A percentile compares a stretch with the other conserved stretches of the same genome.
Evolutionary conservation across 1,139 yeast genomes (phyloP).

Genomic region (Pichia sp.): DNA sequence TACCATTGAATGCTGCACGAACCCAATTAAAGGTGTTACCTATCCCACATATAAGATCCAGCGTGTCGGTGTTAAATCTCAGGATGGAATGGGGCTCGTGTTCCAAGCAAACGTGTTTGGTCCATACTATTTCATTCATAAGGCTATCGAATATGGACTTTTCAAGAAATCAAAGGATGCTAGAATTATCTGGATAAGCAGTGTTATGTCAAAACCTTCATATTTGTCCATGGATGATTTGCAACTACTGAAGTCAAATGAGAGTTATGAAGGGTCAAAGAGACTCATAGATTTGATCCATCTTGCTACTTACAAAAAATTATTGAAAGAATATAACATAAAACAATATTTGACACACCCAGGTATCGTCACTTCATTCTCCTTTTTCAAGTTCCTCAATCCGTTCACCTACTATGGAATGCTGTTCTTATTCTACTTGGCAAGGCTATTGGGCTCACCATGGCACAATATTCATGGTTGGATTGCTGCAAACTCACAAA

Average conservation of each 20-base stretch:
- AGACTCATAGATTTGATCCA: conserved; percentile 80
- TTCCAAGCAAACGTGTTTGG: conserved; percentile 96
- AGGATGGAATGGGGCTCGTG: conserved; percentile 74
- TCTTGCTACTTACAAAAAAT: conserved; percentile 50
- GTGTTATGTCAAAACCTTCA: conserved; percentile 68
- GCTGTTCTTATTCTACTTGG: conserved; percentile 77
- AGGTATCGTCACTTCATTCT: conserved; percentile 84
- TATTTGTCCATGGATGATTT: conserved; percentile 68
- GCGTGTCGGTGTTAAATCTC: conserved; percentile 60
- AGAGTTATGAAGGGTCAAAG: conserved; percentile 90
- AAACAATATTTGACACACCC: conserved; percentile 82
- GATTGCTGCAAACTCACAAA: conserved; percentile 82
- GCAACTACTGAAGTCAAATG: conserved; percentile 55
- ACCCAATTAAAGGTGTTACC: conserved; percentile 77
- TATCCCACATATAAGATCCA: conserved; percentile 82
- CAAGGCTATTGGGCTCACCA: conserved; percentile 73
- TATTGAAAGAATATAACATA: conserved; percentile 44
- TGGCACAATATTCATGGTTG: conserved; percentile 88
- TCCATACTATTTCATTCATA: conserved; percentile 76
- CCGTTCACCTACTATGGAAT: conserved; percentile 77
- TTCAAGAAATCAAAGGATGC: conserved; percentile 48
- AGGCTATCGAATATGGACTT: conserved; percentile 31
- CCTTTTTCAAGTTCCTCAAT: conserved; percentile 71
- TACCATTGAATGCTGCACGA: conserved; percentile 48
- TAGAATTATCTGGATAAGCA: conserved; percentile 75